Percentiles rank a stretch among this genome's conserved stretches.
These are phyloP conservation scores for Prototheca cutis DNA, from an alignment of 163 green algal species.

Conservation along the genomic window DNA sequence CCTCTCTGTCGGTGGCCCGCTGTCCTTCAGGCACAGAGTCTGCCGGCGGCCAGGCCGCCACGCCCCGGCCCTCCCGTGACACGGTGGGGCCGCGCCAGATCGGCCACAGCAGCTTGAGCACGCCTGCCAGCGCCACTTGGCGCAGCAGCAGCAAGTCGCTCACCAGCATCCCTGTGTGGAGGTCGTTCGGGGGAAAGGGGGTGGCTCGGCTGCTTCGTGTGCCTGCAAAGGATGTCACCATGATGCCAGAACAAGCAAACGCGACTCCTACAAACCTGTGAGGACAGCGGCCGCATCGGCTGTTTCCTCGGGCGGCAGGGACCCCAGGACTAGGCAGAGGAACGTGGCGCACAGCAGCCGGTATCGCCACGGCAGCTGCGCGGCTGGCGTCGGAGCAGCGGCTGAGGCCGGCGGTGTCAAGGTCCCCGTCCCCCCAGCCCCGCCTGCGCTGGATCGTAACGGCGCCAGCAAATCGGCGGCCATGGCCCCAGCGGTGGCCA, in stretches of 20 bases:
- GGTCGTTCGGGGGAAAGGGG: too few relatives aligned
- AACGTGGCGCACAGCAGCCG: conserved; percentile 24
- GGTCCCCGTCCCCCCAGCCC: neutral
- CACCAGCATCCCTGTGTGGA: conserved; percentile 17
- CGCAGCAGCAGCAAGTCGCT: conserved; percentile 27
- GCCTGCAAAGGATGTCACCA: too few relatives aligned
- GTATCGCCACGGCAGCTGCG: conserved; percentile 43
- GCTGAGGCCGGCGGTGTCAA: neutral
- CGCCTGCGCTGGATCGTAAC: conserved; percentile 5
- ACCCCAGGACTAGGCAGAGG: conserved; percentile 30
- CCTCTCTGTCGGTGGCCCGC: too few relatives aligned
- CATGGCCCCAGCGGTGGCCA: too few relatives aligned
- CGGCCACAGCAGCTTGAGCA: conserved; percentile 19
- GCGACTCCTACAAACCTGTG: too few relatives aligned
- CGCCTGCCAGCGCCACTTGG: conserved; percentile 15
- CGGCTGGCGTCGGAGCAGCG: too few relatives aligned
- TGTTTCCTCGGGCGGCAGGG: neutral
- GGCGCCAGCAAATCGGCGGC: too few relatives aligned
- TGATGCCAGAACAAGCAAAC: too few relatives aligned
- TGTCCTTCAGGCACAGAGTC: neutral
- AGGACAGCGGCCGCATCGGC: neutral
- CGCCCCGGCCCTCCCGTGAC: neutral
- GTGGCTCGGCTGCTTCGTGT: too few relatives aligned
- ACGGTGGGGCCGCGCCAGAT: conserved; percentile 1
- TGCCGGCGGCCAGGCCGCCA: neutral